A percentile compares a stretch with the other conserved stretches of the same genome.
phyloP scores from a whole-genome alignment of 2,329 filamentous ascomycete species.

The Verticillium tricorpus region DNA sequence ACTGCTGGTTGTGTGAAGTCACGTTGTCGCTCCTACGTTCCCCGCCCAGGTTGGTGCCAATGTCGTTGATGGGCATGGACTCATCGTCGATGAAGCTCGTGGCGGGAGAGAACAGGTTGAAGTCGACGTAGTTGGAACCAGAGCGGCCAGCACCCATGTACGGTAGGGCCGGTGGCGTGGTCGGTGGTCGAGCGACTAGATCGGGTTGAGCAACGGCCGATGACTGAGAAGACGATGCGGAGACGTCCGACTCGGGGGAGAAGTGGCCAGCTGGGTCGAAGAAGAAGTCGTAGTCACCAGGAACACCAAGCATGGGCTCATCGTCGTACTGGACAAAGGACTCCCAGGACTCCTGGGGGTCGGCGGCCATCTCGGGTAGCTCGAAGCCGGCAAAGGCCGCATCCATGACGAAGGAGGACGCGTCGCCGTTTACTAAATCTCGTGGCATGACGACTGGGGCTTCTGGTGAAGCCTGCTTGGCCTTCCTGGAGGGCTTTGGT shows the following conservation, averaged over 20 bases:
- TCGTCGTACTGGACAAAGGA: slow-evolving; percentile 42
- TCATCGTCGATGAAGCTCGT: slow-evolving; percentile 47
- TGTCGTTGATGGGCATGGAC: slow-evolving; percentile 25
- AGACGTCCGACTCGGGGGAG: slow-evolving; percentile 29
- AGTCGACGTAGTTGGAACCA: slow-evolving; percentile 46
- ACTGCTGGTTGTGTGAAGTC: neutral
- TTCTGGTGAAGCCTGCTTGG: slow-evolving; percentile 21
- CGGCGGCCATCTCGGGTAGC: slow-evolving; percentile 8
- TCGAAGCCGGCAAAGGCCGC: slow-evolving; percentile 13
- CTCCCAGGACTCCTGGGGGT: slow-evolving; percentile 31
- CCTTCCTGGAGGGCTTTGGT: slow-evolving; percentile 37
- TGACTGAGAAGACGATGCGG: slow-evolving; percentile 27
- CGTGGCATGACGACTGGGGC: neutral
- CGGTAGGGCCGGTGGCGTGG: slow-evolving; percentile 24
- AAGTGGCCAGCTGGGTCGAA: slow-evolving; percentile 36
- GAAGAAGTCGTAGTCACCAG: slow-evolving; percentile 42
- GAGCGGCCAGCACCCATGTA: slow-evolving; percentile 33
- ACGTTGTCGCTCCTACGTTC: neutral
- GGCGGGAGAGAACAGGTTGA: slow-evolving; percentile 50
- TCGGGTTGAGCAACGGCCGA: slow-evolving; percentile 18
- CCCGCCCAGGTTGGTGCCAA: slow-evolving; percentile 2
- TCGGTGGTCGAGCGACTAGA: slow-evolving; percentile 8
- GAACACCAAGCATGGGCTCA: slow-evolving; percentile 24
- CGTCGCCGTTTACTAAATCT: slow-evolving; percentile 2
- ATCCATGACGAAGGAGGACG: slow-evolving; percentile 14